These are phyloP conservation scores for Pythium periplocum DNA, from an alignment of 352 stramenopile genomes.

Conservation along the genomic window DNA sequence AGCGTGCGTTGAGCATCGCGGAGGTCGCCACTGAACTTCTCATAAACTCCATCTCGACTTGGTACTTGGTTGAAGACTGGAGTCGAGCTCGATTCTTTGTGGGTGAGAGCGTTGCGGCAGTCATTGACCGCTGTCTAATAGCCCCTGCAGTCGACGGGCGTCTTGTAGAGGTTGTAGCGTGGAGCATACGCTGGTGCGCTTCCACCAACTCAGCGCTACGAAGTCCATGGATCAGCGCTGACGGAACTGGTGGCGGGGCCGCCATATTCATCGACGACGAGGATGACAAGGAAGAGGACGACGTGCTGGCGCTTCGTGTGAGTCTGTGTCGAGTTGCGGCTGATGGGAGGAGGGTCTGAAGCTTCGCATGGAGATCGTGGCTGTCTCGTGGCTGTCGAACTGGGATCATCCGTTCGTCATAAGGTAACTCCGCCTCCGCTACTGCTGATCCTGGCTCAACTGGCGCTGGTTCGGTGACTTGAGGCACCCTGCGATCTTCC, in stretches of 20 bases:
- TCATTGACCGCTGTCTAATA: neutral
- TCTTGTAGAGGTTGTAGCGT: conserved; percentile 3
- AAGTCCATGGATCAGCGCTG: conserved; percentile 9
- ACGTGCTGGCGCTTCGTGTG: neutral
- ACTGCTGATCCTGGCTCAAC: neutral
- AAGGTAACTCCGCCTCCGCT: conserved; percentile 4
- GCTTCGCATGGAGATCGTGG: neutral
- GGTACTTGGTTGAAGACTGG: conserved; percentile 14
- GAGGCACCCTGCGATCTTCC: too few species aligned
- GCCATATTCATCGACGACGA: neutral
- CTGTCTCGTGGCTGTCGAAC: conserved; percentile 4
- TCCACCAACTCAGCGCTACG: conserved; percentile 18
- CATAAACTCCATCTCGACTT: conserved; percentile 55
- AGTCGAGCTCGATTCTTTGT: conserved; percentile 6
- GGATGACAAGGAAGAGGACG: neutral
- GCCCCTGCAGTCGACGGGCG: conserved; percentile 1
- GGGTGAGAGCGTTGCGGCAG: conserved; percentile 2
- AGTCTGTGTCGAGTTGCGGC: neutral
- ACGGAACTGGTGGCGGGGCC: conserved; percentile 3
- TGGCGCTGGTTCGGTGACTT: conserved; percentile 9
- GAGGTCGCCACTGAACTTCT: conserved; percentile 22
- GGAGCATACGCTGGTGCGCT: conserved; percentile 14
- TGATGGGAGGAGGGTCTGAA: conserved; percentile 1
- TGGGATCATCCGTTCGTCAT: conserved; percentile 15
- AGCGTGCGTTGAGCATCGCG: conserved; percentile 2